phyloP scores from a whole-genome alignment of 345 rosid genomes.

The Salix arbutifolia region DNA sequence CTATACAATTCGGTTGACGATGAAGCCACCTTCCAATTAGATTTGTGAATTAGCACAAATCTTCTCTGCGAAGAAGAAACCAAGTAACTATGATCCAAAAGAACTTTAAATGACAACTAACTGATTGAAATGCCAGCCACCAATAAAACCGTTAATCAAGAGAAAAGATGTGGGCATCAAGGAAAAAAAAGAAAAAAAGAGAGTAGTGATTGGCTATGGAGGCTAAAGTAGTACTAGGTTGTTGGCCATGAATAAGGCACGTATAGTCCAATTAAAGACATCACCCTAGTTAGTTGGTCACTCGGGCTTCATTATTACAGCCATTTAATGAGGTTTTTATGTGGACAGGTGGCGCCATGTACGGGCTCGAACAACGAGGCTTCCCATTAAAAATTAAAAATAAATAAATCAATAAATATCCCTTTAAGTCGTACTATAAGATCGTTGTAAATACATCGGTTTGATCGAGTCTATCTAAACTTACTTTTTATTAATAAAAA shows the following conservation, averaged over 20 bases:
- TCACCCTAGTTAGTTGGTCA: not conserved
- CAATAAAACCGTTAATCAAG: not conserved
- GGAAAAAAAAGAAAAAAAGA: not conserved
- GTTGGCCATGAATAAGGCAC: constrained; percentile 40
- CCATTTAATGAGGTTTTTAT: not conserved
- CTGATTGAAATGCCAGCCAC: not conserved
- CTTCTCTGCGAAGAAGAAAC: not conserved
- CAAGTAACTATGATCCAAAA: not conserved
- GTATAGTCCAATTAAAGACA: not conserved
- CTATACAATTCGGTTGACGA: not conserved
- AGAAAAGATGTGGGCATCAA: not conserved
- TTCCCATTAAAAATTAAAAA: not conserved
- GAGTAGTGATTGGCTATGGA: not conserved
- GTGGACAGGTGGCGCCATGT: not conserved
- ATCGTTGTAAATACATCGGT: no score
- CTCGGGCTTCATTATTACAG: not conserved
- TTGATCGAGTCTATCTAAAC: no score
- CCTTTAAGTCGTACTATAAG: not conserved
- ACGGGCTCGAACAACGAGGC: not conserved
- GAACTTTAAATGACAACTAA: not conserved
- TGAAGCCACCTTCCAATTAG: not conserved
- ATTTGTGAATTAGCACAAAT: not conserved
- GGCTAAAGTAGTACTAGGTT: constrained; percentile 49
- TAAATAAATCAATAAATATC: not conserved
- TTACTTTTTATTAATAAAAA: no score